These are phyloP conservation scores for Neophaeococcomyces aloes DNA, from an alignment of 2,329 filamentous ascomycete genomes.

Conservation along the genomic window DNA sequence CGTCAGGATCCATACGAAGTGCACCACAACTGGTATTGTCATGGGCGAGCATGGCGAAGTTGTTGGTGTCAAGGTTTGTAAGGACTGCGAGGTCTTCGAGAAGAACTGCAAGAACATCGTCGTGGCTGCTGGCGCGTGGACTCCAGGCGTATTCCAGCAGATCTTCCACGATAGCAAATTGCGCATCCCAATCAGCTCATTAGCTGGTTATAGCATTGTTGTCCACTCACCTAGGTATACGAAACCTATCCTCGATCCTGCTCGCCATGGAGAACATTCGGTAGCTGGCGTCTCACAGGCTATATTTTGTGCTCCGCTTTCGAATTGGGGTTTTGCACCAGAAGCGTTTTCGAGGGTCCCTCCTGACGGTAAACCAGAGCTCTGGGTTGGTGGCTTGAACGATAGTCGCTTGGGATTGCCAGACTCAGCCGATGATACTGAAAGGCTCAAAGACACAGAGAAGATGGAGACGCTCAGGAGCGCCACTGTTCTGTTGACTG, in stretches of 20 bases:
- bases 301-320: constrained; percentile 52
- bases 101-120: constrained; percentile 40
- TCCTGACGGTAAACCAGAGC: constrained; percentile 39
- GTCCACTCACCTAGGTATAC: constrained; percentile 47
- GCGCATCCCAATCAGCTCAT: constrained; percentile 47
- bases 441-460: constrained; percentile 32
- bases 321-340: constrained; percentile 48
- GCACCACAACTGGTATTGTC: constrained; percentile 43
- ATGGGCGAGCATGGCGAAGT: constrained; percentile 41
- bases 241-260: constrained; percentile 15
- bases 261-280: constrained; percentile 1
- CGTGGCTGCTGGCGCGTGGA: constrained; percentile 63
- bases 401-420: constrained; percentile 51
- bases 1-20: constrained; percentile 57
- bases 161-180: constrained; percentile 51
- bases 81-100: constrained; percentile 19
- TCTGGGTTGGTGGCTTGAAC: constrained; percentile 67
- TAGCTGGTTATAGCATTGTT: constrained; percentile 64
- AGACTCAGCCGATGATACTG: constrained; percentile 33
- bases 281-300: constrained; percentile 39
- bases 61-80: constrained; percentile 23
- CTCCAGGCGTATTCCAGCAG: constrained; percentile 50
- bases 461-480: constrained; percentile 28
- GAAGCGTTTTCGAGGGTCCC: constrained; percentile 60
- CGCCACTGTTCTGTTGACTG: constrained; percentile 28